Evolutionary conservation across 2,329 filamentous ascomycete genomes (phyloP), one percentile per base, ranked within the genome.

Genomic region (Fusarium sp.): DNA sequence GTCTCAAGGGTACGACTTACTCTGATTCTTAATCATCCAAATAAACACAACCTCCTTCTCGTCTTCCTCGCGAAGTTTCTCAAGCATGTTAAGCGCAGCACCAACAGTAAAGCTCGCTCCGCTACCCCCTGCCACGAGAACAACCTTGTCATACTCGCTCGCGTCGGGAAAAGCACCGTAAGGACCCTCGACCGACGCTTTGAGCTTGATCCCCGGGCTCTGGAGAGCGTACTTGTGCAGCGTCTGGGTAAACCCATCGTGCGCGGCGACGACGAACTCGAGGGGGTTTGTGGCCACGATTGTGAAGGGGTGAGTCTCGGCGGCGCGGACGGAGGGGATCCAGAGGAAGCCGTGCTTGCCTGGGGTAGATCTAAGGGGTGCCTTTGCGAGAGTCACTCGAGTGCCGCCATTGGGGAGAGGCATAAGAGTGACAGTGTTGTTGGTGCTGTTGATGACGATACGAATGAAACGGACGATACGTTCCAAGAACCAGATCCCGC

Each of bases 261-360:
- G 82, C 0, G 87, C 83, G 53, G 84, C 82, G 57, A 90, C 82
- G 20, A 90, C 82, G 54, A 90, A 86, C 77, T 90, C 86, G 29
- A 87, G 73, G 0, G 86, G 84, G 31, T 83, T 76, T 14, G 80
- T 82, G 20, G 81, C 77, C 20, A 85, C 84, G 53, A 90, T 86
- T 2, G 88, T 90, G 69, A 90, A 90, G 0, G 88, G 88, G 66
- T 91, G 89, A 2, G 85, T 87, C 76, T 90, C 86, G 16, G 85
- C 78, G 2, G 79, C 69, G 9, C 88, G 84, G 51, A 90, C 82
- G 4, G 79, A 79, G 0, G 89, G 89, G 6, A 90, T 83, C 87
- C 87, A 90, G 29, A 91, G 76, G 72, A 89, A 90, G 70, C 86
- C 87, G 73, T 91, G 89, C 65, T 86, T 85, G 2, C 87, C 88